Evolutionary conservation across 139 green algal species (phyloP).

Genomic region (Chlorella vulgaris): DNA sequence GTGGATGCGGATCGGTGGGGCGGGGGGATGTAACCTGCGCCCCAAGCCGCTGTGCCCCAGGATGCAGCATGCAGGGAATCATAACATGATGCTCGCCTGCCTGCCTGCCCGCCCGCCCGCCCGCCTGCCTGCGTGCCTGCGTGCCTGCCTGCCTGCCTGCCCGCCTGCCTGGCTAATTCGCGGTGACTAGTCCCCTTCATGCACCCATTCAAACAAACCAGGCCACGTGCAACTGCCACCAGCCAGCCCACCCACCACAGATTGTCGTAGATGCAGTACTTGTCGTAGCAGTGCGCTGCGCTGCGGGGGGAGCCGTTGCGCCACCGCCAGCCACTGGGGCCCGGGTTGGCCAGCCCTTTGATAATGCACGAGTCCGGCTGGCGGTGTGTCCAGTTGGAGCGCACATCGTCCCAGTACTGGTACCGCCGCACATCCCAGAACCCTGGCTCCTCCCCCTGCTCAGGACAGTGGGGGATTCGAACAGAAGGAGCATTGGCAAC

Average conservation of each 20-base stretch:
- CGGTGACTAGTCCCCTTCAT: too few relatives aligned
- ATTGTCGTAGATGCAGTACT: constrained; percentile 61
- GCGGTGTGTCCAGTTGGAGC: constrained; percentile 48
- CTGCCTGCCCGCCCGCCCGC: too few relatives aligned
- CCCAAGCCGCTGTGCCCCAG: too few relatives aligned
- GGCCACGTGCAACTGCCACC: neutral
- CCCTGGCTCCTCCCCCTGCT: neutral
- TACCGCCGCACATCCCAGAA: constrained; percentile 60
- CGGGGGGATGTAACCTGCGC: too few relatives aligned
- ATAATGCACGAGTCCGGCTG: constrained; percentile 60
- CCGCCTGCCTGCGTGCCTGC: too few relatives aligned
- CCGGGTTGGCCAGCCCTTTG: constrained; percentile 9
- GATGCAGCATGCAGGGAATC: too few relatives aligned
- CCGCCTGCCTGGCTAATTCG: too few relatives aligned
- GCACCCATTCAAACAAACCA: neutral
- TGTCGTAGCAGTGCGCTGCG: constrained; percentile 55
- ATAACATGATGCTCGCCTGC: too few relatives aligned
- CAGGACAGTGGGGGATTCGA: neutral
- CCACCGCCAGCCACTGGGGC: constrained; percentile 48
- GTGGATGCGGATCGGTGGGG: neutral
- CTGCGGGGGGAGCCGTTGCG: constrained; percentile 56
- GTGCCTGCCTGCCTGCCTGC: too few relatives aligned
- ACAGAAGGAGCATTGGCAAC: too few relatives aligned
- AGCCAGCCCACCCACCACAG: constrained; percentile 43
- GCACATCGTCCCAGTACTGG: constrained; percentile 62